Evolutionary conservation across 805 yeast species (phyloP), one percentile per base, ranked within the genome.

Genomic region (Suhomyces faveliae): DNA sequence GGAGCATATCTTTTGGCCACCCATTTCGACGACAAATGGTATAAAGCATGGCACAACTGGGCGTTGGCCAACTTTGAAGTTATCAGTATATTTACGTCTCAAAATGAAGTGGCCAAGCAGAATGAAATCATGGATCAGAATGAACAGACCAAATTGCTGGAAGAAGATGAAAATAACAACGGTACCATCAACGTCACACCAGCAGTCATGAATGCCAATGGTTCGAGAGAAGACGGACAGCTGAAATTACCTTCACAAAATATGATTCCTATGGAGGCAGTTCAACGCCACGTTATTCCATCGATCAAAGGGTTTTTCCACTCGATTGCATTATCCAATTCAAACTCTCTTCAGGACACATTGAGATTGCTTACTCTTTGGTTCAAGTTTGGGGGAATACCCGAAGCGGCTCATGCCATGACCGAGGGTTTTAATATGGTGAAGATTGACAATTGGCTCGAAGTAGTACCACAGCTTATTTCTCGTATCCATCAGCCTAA

Each of bases 41-140:
- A 94, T 61, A 94, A 95, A 62, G 99, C 98, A 13, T 95, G 99
- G 99, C 99, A 94, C 64, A 92, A 90, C 61, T 94, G 99, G 99
- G 99, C 99, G 0, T 74, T 95, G 61, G 97, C 98, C 0, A 94
- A 95, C 66, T 94, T 91, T 63, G 97, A 94, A 62, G 98, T 92
- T 1, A 86, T 92, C 17, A 86, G 96, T 0, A 74, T 85, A 22
- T 70, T 76, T 60, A 62, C 68, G 2, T 53, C 64, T 30, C 71
- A 64, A 47, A 64, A 58, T 45, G 56, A 55, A 29, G 52, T 50
- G 25, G 46, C 48, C 10, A 49, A 40, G 9, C 58, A 58, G 25
- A 50, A 49, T n/a, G 66, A 58, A 12, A 61, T 55, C 10, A 57
- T 64, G 58, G 70, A 63, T 30, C 70, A 61, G 43, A 63, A 59